Evolutionary conservation across 1,284 basidiomycete species (phyloP), one percentile per base, ranked within the genome.

Genomic region (Microbotryum saponariae): DNA sequence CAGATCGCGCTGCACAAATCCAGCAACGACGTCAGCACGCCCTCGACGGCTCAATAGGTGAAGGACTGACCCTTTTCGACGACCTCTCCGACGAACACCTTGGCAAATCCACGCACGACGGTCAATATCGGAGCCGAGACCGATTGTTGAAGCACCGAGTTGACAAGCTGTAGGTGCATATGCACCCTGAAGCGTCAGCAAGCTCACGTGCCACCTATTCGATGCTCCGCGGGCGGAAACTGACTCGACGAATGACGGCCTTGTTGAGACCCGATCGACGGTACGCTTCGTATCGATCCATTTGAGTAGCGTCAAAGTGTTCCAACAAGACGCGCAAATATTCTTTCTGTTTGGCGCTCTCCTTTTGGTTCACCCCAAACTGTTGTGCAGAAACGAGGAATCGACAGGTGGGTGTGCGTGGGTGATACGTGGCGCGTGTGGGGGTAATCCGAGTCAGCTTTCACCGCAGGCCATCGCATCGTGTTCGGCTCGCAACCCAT

Each of bases 21-120:
- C 46, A 48, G 18, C 29, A 44, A 48, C 25, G 46, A 44, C 9
- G 53, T 54, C 25, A 63, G 53, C 18, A 51, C 29, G 18, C 6
- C n/a, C 0, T 20, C 27, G 27, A 53, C 18, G 18, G 29, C 10
- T 37, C 46, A 18, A 56, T 29, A 33, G 27, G 27, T 25, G 54
- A 44, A 25, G 1, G 33, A 71, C 78, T 56, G 59, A 88, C 89
- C 89, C 78, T 87, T 86, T 74, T 93, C 90, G 23, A 92, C 83
- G 6, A 93, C 88, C 74, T 93, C 90, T 2, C 91, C 91, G 10
- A 94, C 88, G 70, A 94, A 94, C 2, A 93, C 89, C 73, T 94
- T 94, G 21, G 82, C 82, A 60, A 93, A 88, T 71, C 91, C 91
- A 8, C 89, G 87, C 0, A 92, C 85, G 44, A 92, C 84, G 71